Evolutionary conservation across 345 rosid species (phyloP).

Genomic region (Mallotus nudiflorus): DNA sequence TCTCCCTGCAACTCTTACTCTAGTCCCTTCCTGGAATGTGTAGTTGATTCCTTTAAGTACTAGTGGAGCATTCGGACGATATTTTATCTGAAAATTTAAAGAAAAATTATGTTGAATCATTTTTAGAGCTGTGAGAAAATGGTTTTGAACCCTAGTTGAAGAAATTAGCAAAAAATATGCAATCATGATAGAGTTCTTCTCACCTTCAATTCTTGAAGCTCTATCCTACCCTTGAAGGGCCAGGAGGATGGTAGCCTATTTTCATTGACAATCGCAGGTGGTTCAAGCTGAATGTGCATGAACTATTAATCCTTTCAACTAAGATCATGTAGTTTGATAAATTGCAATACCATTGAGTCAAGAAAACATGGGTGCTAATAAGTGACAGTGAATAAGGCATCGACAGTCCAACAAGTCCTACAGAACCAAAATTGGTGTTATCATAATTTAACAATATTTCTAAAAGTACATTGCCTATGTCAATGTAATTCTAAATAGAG

Average conservation of each 20-base stretch:
- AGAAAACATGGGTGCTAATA: constrained; percentile 19
- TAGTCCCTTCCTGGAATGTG: constrained; percentile 41
- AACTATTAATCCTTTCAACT: constrained; percentile 37
- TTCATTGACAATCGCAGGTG: constrained; percentile 29
- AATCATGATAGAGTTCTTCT: not conserved
- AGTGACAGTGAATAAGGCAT: constrained; percentile 28
- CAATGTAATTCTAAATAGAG: constrained; percentile 25
- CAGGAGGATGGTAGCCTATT: constrained; percentile 26
- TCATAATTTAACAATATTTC: not conserved
- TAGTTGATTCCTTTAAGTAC: constrained; percentile 39
- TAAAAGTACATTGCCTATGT: not conserved
- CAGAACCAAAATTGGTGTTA: not conserved
- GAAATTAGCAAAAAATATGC: too few relatives aligned
- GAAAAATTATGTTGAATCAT: too few relatives aligned
- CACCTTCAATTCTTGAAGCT: constrained; percentile 29
- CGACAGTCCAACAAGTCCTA: constrained; percentile 28
- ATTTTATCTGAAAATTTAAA: constrained; percentile 23
- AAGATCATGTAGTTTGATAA: constrained; percentile 35
- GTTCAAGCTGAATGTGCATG: constrained; percentile 33
- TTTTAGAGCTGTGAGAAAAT: too few relatives aligned
- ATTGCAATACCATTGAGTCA: constrained; percentile 30
- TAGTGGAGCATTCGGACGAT: constrained; percentile 36
- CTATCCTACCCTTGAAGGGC: constrained; percentile 34
- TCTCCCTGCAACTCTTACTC: constrained; percentile 86
- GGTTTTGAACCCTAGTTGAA: too few relatives aligned